These are phyloP conservation scores for Metarhizium humberi DNA, from an alignment of 2,329 filamentous ascomycete species.

Conservation along the genomic window DNA sequence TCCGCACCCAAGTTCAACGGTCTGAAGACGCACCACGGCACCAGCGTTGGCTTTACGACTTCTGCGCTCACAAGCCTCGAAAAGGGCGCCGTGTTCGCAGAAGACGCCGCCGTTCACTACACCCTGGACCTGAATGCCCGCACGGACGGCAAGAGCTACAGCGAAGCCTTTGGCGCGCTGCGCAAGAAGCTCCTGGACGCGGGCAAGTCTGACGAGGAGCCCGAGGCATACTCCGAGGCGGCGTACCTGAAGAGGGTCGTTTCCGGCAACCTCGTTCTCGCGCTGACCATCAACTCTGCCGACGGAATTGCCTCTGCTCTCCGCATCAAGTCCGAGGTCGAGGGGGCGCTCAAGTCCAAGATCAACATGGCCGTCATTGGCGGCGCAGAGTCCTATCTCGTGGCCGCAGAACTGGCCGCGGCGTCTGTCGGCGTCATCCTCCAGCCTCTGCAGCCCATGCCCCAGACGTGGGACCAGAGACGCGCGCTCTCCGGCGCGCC, in stretches of 20 bases:
- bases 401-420: conserved; percentile 47
- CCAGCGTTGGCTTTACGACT: conserved; percentile 49
- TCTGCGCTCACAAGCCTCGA: conserved; percentile 36
- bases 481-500: conserved; percentile 55
- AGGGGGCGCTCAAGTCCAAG: conserved; percentile 27
- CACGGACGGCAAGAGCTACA: conserved; percentile 37
- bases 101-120: conserved; percentile 49
- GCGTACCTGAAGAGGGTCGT: conserved; percentile 46
- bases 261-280: conserved; percentile 42
- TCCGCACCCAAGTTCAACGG: conserved; percentile 41
- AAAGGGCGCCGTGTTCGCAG: conserved; percentile 40
- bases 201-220: conserved; percentile 19
- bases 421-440: conserved; percentile 52
- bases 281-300: conserved; percentile 51
- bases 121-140: conserved; percentile 35
- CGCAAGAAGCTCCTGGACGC: conserved; percentile 46
- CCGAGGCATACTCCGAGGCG: conserved; percentile 36
- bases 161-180: conserved; percentile 42
- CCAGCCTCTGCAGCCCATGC: conserved; percentile 47
- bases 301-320: conserved; percentile 52
- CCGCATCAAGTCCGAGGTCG: conserved; percentile 48
- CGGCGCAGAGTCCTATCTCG: conserved; percentile 52
- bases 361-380: conserved; percentile 51
- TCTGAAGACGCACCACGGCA: conserved; percentile 39
- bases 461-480: conserved; percentile 49